phyloP scores from a whole-genome alignment of 306 rosid genomes.

The Boehmeria nivea region DNA sequence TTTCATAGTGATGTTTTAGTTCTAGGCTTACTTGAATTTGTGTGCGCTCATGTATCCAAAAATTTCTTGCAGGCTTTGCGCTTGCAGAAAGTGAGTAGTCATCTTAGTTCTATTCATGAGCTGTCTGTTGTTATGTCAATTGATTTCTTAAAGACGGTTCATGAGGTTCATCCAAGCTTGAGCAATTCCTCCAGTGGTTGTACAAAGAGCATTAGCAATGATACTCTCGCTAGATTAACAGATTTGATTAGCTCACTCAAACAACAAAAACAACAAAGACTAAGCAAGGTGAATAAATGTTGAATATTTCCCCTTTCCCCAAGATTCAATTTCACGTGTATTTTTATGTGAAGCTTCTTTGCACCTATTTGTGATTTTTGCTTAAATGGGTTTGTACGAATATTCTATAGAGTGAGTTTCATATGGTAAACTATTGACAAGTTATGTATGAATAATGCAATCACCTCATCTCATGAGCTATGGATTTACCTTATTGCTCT shows the following conservation, averaged over 20 bases:
- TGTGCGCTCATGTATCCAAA: not conserved
- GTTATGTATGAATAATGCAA: not conserved
- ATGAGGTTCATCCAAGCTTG: constrained; percentile 75
- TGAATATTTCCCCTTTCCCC: not conserved
- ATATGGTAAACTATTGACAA: not conserved
- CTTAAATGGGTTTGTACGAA: too few relatives aligned
- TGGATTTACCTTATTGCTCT: not conserved
- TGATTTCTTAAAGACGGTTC: constrained; percentile 50
- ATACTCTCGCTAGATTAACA: constrained; percentile 73
- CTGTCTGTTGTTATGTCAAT: constrained; percentile 67
- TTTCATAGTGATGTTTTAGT: not conserved
- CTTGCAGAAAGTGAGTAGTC: constrained; percentile 54
- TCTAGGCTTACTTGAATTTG: constrained; percentile 14
- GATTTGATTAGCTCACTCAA: constrained; percentile 54
- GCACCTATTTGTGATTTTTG: too few relatives aligned
- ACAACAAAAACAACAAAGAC: constrained; percentile 64
- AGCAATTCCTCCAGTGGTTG: constrained; percentile 36
- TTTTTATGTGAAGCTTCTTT: too few relatives aligned
- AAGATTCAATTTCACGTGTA: too few relatives aligned
- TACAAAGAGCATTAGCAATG: constrained; percentile 66
- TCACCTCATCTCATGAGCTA: too few relatives aligned
- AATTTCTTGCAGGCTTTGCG: constrained; percentile 52
- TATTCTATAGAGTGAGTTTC: not conserved
- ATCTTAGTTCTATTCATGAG: constrained; percentile 45
- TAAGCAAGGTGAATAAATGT: constrained; percentile 54